Evolutionary conservation across 2,329 filamentous ascomycete species (phyloP).

Genomic region (Alternaria brassicicola): DNA sequence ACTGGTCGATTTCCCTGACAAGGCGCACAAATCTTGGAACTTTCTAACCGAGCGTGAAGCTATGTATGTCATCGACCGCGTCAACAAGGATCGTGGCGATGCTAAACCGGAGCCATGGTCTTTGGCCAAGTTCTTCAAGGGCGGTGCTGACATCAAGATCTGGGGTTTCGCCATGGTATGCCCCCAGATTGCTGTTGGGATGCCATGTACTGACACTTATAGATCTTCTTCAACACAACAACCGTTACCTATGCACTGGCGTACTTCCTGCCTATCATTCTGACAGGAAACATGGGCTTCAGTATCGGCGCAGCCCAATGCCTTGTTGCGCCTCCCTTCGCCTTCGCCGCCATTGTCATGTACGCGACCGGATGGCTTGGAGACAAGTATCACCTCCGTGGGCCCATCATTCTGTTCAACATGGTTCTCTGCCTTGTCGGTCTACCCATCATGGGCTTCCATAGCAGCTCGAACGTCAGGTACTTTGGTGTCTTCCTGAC

Average conservation of each 20-base stretch:
- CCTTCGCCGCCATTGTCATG: conserved; percentile 47
- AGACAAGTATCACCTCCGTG: conserved; percentile 70
- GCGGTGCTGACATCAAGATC: conserved; percentile 58
- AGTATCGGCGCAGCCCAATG: conserved; percentile 68
- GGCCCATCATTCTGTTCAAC: conserved; percentile 37
- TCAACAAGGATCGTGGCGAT: conserved; percentile 61
- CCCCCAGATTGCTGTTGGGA: too few species aligned
- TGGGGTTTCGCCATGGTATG: conserved; percentile 59
- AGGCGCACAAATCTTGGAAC: conserved; percentile 49
- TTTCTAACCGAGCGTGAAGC: conserved; percentile 57
- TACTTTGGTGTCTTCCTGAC: conserved; percentile 79
- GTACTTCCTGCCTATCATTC: conserved; percentile 80
- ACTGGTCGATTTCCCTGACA: conserved; percentile 56
- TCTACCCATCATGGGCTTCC: conserved; percentile 74
- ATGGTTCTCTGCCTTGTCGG: conserved; percentile 70
- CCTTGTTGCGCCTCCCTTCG: conserved; percentile 63
- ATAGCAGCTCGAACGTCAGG: conserved; percentile 60
- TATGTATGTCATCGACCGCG: conserved; percentile 57
- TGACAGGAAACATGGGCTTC: conserved; percentile 68
- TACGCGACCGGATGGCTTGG: conserved; percentile 66
- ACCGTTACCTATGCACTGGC: conserved; percentile 77
- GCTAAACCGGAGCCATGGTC: conserved; percentile 57
- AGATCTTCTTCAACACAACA: conserved; percentile 66
- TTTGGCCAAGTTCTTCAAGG: conserved; percentile 55
- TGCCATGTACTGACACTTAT: conserved; percentile 17